Evolutionary conservation across 345 rosid species (phyloP).

Genomic region (Lumnitzera littorea): DNA sequence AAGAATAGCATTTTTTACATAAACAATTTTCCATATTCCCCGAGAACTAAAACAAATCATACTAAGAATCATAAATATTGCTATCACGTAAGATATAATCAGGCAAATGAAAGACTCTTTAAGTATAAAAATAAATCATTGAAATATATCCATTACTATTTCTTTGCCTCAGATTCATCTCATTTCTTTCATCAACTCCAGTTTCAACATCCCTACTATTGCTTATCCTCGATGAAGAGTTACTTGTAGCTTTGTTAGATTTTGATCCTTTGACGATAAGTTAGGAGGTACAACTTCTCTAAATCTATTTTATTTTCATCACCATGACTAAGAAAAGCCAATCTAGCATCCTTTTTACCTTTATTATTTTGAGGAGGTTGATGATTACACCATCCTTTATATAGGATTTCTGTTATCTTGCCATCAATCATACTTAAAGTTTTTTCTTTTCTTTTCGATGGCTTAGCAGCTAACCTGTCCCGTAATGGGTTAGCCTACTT

Average conservation of each 20-base stretch:
- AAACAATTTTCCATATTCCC: too few relatives aligned
- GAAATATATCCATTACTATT: constrained; percentile 29
- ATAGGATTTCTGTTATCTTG: constrained; percentile 76
- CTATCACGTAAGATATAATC: not conserved
- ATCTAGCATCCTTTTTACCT: constrained; percentile 32
- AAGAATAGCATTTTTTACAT: too few relatives aligned
- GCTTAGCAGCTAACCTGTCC: constrained; percentile 24
- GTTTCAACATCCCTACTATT: constrained; percentile 53
- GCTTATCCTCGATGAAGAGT: constrained; percentile 38
- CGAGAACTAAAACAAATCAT: too few relatives aligned
- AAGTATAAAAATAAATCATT: not conserved
- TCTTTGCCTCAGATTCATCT: constrained; percentile 60
- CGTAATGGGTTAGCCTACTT: too few relatives aligned
- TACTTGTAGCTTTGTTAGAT: constrained; percentile 26
- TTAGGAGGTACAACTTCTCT: constrained; percentile 14
- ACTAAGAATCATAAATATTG: too few relatives aligned
- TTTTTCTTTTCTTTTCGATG: constrained; percentile 78
- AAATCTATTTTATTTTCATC: constrained; percentile 14
- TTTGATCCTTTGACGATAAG: constrained; percentile 17
- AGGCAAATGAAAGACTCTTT: not conserved
- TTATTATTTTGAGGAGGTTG: constrained; percentile 46
- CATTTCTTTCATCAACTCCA: constrained; percentile 20
- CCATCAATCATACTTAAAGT: constrained; percentile 42
- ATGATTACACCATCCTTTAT: constrained; percentile 74
- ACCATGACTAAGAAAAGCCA: constrained; percentile 19